Percentiles rank a stretch among this genome's conserved stretches.
Evolutionary conservation across 352 stramenopile species (phyloP).

Genomic region (Phytopythium mirpurense): DNA sequence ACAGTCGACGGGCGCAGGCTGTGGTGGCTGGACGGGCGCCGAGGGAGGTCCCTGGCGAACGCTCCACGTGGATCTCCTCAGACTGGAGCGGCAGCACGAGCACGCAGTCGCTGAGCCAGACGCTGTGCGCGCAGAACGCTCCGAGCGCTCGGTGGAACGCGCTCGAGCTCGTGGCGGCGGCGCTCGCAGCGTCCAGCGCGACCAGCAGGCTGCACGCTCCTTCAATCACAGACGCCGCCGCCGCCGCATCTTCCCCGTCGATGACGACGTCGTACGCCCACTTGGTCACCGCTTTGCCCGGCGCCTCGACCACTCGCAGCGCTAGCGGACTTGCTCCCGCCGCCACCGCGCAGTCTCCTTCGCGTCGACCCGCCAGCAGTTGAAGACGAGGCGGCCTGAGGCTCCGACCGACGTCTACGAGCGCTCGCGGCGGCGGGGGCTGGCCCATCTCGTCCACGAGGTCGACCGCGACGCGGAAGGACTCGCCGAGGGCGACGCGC

Average conservation of each 20-base stretch:
- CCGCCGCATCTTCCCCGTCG: background rate
- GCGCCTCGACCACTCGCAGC: background rate
- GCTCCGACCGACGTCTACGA: background rate
- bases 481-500: constrained; percentile 13
- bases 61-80: constrained; percentile 12
- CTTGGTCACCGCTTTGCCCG: background rate
- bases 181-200: background rate
- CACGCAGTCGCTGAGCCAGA: constrained; percentile 14
- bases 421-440: background rate
- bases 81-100: constrained; percentile 40
- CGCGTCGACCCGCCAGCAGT: background rate
- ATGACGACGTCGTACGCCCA: background rate
- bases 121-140: constrained; percentile 32
- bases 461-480: constrained; percentile 36
- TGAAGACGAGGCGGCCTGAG: background rate
- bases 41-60: background rate
- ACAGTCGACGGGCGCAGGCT: background rate
- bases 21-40: background rate
- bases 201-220: background rate
- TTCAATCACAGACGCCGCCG: too few species aligned
- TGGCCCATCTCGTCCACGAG: constrained; percentile 60
- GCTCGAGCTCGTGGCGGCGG: background rate
- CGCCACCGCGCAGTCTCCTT: too few species aligned
- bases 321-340: background rate
- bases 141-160: constrained; percentile 15